Conservation (phyloP, 306 rosid genomes). For the Glycine latifolia region DNA sequence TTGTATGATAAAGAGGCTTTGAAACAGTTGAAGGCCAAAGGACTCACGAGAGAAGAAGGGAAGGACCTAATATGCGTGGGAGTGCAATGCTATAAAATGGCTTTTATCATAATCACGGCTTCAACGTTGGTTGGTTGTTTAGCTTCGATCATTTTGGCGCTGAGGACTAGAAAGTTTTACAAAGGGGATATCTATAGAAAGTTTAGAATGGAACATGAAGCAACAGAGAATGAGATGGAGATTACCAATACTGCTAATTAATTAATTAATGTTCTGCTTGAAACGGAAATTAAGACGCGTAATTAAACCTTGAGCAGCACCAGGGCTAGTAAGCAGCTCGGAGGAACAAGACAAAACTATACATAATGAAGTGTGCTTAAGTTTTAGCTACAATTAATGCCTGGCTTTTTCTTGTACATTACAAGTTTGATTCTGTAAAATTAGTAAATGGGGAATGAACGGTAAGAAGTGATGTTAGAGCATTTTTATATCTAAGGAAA, state of each 20-base stretch:
- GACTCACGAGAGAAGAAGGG: conserved; percentile 46
- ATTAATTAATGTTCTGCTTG: no score
- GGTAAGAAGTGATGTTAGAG: background rate
- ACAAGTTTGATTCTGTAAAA: background rate
- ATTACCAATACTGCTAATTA: background rate
- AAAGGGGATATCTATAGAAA: conserved; percentile 60
- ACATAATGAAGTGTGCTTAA: background rate
- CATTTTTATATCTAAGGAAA: background rate
- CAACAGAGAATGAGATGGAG: conserved; percentile 29
- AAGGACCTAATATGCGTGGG: conserved; percentile 64
- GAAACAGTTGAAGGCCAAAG: conserved; percentile 58
- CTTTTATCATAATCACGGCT: conserved; percentile 62
- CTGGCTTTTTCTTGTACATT: background rate
- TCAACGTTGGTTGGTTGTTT: conserved; percentile 57
- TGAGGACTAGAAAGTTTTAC: conserved; percentile 70
- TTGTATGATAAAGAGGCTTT: conserved; percentile 68
- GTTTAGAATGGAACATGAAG: conserved; percentile 53
- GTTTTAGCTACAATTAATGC: conserved; percentile 8
- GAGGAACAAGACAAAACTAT: background rate
- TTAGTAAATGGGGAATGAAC: background rate
- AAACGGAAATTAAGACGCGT: no score
- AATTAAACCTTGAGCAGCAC: no score
- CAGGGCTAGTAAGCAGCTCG: background rate
- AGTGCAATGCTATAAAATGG: conserved; percentile 58
- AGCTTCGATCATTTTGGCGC: conserved; percentile 59